Base-by-base conservation (phyloP, 139 green algal genomes). In the Klebsormidium nitens region DNA sequence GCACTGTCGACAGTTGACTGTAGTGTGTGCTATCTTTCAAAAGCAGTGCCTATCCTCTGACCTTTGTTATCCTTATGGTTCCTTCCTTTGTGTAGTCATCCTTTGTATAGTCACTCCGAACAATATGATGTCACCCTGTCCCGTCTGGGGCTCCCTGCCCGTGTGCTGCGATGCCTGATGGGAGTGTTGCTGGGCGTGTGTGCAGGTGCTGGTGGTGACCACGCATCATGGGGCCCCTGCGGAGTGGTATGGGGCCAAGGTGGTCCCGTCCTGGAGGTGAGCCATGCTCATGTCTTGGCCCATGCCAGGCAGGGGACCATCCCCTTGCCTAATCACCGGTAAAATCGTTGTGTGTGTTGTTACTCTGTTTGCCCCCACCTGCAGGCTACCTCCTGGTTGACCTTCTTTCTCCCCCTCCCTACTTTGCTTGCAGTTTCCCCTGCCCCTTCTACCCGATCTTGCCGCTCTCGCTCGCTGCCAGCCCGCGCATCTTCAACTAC, bases 211-310 rank as follows among this genome's bases (percentile, higher is more conserved):
- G 28, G 88, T 95, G 1, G 69, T 95, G 17, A 95, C 90, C 3
- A 86, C 88, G n/a, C 82, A 86, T 44, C 44, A 42, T 5, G 74
- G 74, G 23, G 56, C 50, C 23, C 74, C 78, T 2, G 75, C 81
- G 19, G 83, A 88, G 36, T 96, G 89, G 49, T 83, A 75, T 47
- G 91, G 91, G 0, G 91, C 90, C 14, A 89, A 90, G 73, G 89
- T 94, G 8, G 69, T 85, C 35, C 34, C 44, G 34, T 75, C 71
- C n/a, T 55, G 35, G 36, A 78, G 71, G 71, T 77, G 32, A 35
- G 61, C 31, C 38, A 26, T 1, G 26, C 1, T 63, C 55, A 63
- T 49, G 8, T 56, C 28, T 14, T 50, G 42, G 42, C n/a, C n/a
- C n/a, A n/a, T n/a, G n/a, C n/a, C n/a, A n/a, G n/a, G n/a, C n/a